A percentile compares a stretch with the other conserved stretches of the same genome.
These are phyloP conservation scores for Hypoxylon sp. DNA, from an alignment of 2,329 filamentous ascomycete species.

Conservation along the genomic window DNA sequence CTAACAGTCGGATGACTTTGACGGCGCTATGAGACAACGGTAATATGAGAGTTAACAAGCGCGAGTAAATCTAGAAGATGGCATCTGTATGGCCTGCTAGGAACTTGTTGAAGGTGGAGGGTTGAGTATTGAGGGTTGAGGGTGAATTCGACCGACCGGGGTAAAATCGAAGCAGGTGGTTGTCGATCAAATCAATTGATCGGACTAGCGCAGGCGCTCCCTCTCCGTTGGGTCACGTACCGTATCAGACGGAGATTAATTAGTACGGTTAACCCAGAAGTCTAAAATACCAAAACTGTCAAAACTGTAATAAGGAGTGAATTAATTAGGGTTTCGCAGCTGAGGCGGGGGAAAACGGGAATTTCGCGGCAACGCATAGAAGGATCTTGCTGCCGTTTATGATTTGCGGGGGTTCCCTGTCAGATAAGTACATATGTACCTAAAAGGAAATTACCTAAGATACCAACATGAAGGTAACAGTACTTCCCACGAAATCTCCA, in stretches of 20 bases:
- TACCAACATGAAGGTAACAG: neutral
- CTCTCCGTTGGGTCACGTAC: conserved; percentile 31
- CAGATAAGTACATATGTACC: neutral
- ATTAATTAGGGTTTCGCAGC: neutral
- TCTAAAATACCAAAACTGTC: neutral
- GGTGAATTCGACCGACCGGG: conserved; percentile 39
- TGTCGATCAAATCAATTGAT: conserved; percentile 39
- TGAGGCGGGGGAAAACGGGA: conserved; percentile 14
- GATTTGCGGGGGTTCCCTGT: conserved; percentile 15
- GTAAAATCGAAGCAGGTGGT: conserved; percentile 35
- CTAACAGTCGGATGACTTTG: conserved; percentile 8
- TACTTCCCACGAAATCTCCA: conserved; percentile 4
- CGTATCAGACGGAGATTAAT: conserved; percentile 10
- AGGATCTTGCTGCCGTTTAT: conserved; percentile 6
- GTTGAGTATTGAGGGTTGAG: conserved; percentile 18
- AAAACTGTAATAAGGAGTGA: neutral
- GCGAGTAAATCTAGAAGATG: conserved; percentile 17
- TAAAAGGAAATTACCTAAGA: neutral
- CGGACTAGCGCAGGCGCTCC: conserved; percentile 35
- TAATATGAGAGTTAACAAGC: conserved; percentile 3
- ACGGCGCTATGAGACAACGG: neutral
- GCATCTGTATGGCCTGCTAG: conserved; percentile 16
- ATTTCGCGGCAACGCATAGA: neutral
- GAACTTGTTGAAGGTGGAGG: conserved; percentile 27
- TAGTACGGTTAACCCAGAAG: neutral